Base-by-base conservation (phyloP, 2,329 filamentous ascomycete genomes). In the Diplodia scrobiculata region DNA sequence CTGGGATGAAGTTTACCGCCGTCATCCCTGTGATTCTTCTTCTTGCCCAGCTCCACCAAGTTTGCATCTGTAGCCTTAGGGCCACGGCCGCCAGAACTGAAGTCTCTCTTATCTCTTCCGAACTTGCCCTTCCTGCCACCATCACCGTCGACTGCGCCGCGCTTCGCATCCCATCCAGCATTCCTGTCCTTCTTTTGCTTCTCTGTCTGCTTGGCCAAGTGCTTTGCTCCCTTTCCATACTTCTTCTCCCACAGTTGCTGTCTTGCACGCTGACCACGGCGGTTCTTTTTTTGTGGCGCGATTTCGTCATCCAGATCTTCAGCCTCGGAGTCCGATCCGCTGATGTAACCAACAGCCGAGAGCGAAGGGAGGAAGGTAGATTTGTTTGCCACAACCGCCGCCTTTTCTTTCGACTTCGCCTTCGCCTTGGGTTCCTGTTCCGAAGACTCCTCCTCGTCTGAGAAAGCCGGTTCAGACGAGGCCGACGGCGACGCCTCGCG, bases 231-330 rank as follows among this genome's bases (percentile, higher is more conserved):
- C 14, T 83, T 81, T 59, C 90, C 90, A 75, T 84, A 94, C 74
- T 93, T 94, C 79, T 91, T 89, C 79, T 94, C 91, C 81, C 87
- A 90, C 67, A 95, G 89, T 27, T 87, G 86, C 73, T 91, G 89
- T 9, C 91, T 86, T n/a, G 89, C 90, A 51, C 87, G 84, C 78
- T 96, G 91, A 3, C 91, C 91, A 54, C 87, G 83, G 25, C 90
- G 84, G 72, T 94, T 93, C 78, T 92, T 93, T 71, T 86, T 86
- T 0, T 82, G 78, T 0, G 83, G 78, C 0, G 81, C 70, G 4
- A 81, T 81, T 5, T 84, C 85, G 1, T 76, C 71, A 19, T 82
- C 80, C 25, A 83, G 77, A 36, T 82, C 80, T 63, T 92, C 90
- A 11, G 65, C 48, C 21, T 63, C 65, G 0, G 88, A 90, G 6